These are phyloP conservation scores for Nannochloropsis oceanica DNA, from an alignment of 108 stramenopile species.

Conservation along the genomic window DNA sequence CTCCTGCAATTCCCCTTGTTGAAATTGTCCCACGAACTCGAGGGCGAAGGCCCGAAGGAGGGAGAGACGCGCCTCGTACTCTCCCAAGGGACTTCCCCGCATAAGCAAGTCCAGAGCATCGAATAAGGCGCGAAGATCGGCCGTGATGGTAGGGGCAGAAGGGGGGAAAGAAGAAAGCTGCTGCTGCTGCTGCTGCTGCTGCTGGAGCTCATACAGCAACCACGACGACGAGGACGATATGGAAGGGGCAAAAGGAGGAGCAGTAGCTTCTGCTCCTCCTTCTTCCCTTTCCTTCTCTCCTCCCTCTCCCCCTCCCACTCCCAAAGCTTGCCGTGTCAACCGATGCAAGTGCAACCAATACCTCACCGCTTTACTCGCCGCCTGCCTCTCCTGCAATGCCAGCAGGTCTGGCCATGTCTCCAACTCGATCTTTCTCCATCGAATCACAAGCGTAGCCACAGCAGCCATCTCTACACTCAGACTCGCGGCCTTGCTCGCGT, in stretches of 20 bases:
- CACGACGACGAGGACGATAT: background rate
- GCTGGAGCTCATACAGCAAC: background rate
- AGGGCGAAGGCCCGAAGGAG: conserved; percentile 26
- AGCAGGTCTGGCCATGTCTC: conserved; percentile 60
- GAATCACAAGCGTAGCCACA: conserved; percentile 58
- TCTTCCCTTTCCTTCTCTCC: background rate
- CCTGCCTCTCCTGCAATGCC: background rate
- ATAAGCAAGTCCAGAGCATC: conserved; percentile 35
- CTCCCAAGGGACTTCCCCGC: conserved; percentile 22
- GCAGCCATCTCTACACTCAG: conserved; percentile 47
- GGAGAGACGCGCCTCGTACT: conserved; percentile 32
- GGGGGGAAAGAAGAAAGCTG: background rate
- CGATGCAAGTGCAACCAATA: conserved; percentile 33
- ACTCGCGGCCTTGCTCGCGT: conserved; percentile 63
- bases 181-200: background rate
- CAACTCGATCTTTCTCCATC: conserved; percentile 81
- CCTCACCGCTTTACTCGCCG: background rate
- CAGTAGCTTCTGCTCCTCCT: too few species aligned
- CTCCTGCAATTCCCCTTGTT: background rate
- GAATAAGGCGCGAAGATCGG: conserved; percentile 4
- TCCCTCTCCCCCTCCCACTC: background rate
- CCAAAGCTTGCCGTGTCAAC: conserved; percentile 1
- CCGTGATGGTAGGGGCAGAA: background rate
- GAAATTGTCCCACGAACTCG: background rate
- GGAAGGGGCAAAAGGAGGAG: background rate